Conservation (phyloP, 1,284 basidiomycete species). For the Cutaneotrichosporon sp. region DNA sequence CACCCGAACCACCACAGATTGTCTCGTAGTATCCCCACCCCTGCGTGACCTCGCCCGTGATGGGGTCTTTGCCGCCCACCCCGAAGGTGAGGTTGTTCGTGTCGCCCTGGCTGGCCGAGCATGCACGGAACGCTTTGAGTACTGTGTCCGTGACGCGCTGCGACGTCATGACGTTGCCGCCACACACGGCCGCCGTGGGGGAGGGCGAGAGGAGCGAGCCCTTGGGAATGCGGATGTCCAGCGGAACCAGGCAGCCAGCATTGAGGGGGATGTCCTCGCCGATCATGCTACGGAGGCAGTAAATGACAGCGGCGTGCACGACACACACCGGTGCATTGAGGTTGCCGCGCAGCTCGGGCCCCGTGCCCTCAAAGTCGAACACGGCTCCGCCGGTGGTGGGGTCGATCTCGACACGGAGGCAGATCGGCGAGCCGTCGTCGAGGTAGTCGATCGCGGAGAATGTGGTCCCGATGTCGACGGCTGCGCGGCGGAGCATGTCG, state of each 20-base stretch:
- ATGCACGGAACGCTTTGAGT: conserved; percentile 85
- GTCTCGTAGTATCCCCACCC: conserved; percentile 29
- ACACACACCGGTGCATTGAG: conserved; percentile 86
- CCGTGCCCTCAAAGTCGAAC: conserved; percentile 86
- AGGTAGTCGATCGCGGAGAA: conserved; percentile 34
- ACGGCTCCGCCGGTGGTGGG: conserved; percentile 72
- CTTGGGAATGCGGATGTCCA: conserved; percentile 72
- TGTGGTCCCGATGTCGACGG: conserved; percentile 58
- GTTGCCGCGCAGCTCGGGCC: conserved; percentile 84
- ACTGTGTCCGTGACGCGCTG: conserved; percentile 95
- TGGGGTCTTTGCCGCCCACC: conserved; percentile 13
- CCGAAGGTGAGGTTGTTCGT: conserved; percentile 60
- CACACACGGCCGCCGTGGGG: conserved; percentile 83
- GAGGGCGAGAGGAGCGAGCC: conserved; percentile 80
- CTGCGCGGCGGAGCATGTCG: conserved; percentile 66
- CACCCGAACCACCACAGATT: conserved; percentile 85
- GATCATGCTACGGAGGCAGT: conserved; percentile 57
- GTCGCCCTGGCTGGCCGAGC: conserved; percentile 83
- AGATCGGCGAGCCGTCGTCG: conserved; percentile 86
- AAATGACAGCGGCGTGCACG: conserved; percentile 89
- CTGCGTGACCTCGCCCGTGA: conserved; percentile 14
- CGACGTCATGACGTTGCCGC: conserved; percentile 68
- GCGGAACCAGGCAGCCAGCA: conserved; percentile 72
- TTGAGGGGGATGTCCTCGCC: conserved; percentile 82
- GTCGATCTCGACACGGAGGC: conserved; percentile 76